These are phyloP conservation scores for Candolleomyces aberdarensis DNA, from an alignment of 768 basidiomycete species.

Conservation along the genomic window DNA sequence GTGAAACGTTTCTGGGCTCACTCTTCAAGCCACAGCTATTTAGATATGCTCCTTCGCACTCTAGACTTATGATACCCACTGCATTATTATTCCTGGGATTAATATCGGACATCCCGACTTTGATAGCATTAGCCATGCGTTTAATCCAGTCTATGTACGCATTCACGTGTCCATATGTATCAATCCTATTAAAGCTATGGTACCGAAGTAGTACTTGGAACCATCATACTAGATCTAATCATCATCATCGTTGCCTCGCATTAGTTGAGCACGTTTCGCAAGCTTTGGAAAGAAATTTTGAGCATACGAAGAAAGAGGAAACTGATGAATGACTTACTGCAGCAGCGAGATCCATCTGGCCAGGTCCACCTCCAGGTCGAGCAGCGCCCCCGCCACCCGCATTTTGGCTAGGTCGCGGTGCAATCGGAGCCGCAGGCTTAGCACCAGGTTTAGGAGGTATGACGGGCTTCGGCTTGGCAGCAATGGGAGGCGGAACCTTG, in stretches of 20 bases:
- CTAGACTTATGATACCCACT: neutral
- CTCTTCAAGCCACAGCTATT: neutral
- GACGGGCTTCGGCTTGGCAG: slow-evolving; percentile 68
- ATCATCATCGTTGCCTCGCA: slow-evolving; percentile 42
- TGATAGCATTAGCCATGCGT: neutral
- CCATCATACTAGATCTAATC: slow-evolving; percentile 6
- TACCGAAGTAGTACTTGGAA: neutral
- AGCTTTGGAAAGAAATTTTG: slow-evolving; percentile 41
- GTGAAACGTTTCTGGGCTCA: neutral
- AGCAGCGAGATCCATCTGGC: slow-evolving; percentile 81
- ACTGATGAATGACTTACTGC: slow-evolving; percentile 49
- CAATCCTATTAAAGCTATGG: neutral
- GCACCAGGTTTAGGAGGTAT: slow-evolving; percentile 44
- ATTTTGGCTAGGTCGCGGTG: slow-evolving; percentile 36
- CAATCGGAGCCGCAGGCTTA: slow-evolving; percentile 40
- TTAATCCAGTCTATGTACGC: neutral
- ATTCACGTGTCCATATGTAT: slow-evolving; percentile 1
- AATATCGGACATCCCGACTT: neutral
- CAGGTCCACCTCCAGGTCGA: slow-evolving; percentile 41
- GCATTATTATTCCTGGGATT: neutral
- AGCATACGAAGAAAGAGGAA: neutral
- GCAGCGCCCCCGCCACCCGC: slow-evolving; percentile 26
- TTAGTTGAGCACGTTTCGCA: slow-evolving; percentile 72
- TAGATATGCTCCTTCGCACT: neutral
- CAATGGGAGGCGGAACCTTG: slow-evolving; percentile 59